A percentile compares a stretch with the other conserved stretches of the same genome.
These are phyloP conservation scores for Wickerhamiella lipophila DNA, from an alignment of 805 yeast genomes.

Conservation along the genomic window DNA sequence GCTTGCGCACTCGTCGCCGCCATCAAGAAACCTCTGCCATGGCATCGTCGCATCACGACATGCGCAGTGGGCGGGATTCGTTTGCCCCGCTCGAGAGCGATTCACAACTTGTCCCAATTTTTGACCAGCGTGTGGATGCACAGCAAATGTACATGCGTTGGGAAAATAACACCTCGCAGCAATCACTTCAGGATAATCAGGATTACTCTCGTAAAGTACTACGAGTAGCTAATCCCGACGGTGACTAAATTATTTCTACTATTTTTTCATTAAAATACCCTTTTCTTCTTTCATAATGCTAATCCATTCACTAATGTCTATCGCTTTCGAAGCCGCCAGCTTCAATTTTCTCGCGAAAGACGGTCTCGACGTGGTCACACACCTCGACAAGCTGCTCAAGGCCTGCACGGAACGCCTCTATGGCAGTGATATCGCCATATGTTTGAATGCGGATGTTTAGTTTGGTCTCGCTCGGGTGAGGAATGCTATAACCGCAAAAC, in stretches of 20 bases:
- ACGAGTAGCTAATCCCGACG: slow-evolving; percentile 40
- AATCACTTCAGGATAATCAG: slow-evolving; percentile 41
- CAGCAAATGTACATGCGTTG: slow-evolving; percentile 38
- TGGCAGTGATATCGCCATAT: slow-evolving; percentile 70
- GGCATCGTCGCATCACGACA: slow-evolving; percentile 18
- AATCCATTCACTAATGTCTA: not conserved
- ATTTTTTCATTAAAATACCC: not conserved
- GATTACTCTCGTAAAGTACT: slow-evolving; percentile 48
- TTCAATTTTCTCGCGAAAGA: slow-evolving; percentile 55
- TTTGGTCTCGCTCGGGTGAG: slow-evolving; percentile 91
- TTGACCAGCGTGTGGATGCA: slow-evolving; percentile 56
- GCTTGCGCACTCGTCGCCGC: slow-evolving; percentile 24
- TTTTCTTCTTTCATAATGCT: not conserved
- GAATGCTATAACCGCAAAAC: slow-evolving; percentile 95
- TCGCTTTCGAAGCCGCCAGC: slow-evolving; percentile 29
- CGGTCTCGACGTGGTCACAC: slow-evolving; percentile 73
- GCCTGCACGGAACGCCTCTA: slow-evolving; percentile 87
- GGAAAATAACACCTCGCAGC: slow-evolving; percentile 35
- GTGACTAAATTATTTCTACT: not conserved
- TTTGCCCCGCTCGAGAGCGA: slow-evolving; percentile 23
- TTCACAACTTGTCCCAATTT: slow-evolving; percentile 28
- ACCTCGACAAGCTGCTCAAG: slow-evolving; percentile 69
- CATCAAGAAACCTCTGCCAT: not conserved
- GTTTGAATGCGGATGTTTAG: slow-evolving; percentile 90
- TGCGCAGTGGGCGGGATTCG: slow-evolving; percentile 9